Base-by-base conservation (phyloP, 257 asterid genomes). In the Verbascum thapsus region DNA sequence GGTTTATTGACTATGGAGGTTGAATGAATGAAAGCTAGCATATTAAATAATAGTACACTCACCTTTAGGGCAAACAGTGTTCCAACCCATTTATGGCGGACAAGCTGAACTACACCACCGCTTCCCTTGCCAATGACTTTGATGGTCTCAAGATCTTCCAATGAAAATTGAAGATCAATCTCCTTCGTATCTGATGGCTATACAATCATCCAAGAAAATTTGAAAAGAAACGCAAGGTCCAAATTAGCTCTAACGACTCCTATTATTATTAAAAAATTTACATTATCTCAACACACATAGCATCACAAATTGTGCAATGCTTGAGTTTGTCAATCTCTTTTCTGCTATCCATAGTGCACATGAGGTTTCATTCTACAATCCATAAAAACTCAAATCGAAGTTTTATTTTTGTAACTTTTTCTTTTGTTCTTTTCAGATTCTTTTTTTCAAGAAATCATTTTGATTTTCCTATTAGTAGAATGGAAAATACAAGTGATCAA, bases 51-150 rank as follows among this genome's bases (percentile, higher is more conserved):
- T 54, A 75, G 66, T 26, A 42, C 35, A 68, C 85, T 61, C 58
- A 92, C 98, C 97, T 92, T 92, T 78, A 92, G 74, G 64, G 99
- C 97, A 66, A 87, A 92, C 64, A 92, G 67, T 22, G 84, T 87
- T 63, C 99, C 99, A 53, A 79, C 86, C 99, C 99, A 92, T 78
- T 92, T 87, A 74, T 92, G 97, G 32, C 91, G 95, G 67, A 87
- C 97, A 80, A 92, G 99, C 64, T 92, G 99, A 75, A 92, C 99
- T 35, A 89, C 88, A 30, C 97, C 99, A 19, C 97, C 97, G 70
- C 99, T 89, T 77, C 99, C 97, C 75, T 92, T 92, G 71, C 99
- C 99, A 48, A 92, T 89, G 65, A 92, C 99, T 84, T 87, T 89
- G 76, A 89, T 77, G 52, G 97, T 89, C 85, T 89, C 96, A 59